These are phyloP conservation scores for Pulveroboletus sp. DNA, from an alignment of 768 basidiomycete species.

Conservation along the genomic window DNA sequence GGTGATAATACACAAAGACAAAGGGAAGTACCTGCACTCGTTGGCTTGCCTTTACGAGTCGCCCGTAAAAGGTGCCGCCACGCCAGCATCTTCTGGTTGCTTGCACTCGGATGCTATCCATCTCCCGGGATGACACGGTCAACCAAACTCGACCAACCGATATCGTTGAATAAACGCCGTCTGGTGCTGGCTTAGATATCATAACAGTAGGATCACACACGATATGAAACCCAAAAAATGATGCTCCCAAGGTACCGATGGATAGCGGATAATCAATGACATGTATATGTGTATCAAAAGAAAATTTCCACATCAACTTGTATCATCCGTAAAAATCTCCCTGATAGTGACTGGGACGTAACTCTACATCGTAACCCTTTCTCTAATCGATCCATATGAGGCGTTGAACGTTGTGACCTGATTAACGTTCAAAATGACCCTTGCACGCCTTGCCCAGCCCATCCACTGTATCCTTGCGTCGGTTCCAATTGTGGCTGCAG, in stretches of 20 bases:
- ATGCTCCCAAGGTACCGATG: background rate
- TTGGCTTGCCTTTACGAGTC: too few relatives aligned
- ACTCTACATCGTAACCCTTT: background rate
- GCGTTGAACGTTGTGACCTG: background rate
- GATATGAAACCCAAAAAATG: background rate
- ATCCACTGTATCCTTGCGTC: slow-evolving; percentile 13
- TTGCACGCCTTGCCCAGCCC: slow-evolving; percentile 15
- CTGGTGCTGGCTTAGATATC: background rate
- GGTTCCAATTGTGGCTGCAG: slow-evolving; percentile 17
- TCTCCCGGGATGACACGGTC: background rate
- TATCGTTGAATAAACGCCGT: background rate
- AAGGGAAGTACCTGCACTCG: too few relatives aligned
- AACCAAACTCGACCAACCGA: background rate
- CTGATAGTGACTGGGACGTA: background rate
- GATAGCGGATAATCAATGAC: background rate
- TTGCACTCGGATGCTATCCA: background rate
- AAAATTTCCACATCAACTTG: background rate
- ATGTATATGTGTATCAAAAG: background rate
- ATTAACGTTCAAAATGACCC: slow-evolving; percentile 13
- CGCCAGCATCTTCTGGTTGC: background rate
- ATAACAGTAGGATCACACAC: background rate
- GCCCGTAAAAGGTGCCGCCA: too few relatives aligned
- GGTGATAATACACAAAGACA: too few relatives aligned
- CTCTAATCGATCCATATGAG: background rate
- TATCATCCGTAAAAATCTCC: slow-evolving; percentile 1